Conservation (phyloP, 1,284 basidiomycete genomes). For the Violaceomyces palustris region DNA sequence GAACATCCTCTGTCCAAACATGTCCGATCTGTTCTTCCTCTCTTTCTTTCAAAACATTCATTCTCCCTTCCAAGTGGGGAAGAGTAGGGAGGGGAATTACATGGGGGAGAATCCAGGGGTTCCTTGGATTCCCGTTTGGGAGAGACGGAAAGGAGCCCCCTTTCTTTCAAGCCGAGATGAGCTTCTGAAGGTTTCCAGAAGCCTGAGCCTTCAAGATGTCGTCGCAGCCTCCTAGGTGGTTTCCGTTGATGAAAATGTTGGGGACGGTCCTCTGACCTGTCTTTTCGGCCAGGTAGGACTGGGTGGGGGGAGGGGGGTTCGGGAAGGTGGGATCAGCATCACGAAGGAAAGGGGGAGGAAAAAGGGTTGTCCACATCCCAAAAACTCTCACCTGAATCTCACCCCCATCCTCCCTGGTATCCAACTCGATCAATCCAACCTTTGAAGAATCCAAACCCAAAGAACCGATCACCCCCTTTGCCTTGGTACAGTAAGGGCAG, state of each 20-base stretch:
- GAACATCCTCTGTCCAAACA: no score
- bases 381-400: slow-evolving; percentile 36
- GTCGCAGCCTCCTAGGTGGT: slow-evolving; percentile 52
- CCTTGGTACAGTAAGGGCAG: slow-evolving; percentile 49
- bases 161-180: no score
- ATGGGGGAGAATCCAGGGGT: no score
- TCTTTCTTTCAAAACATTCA: no score
- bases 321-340: background rate
- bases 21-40: no score
- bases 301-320: background rate
- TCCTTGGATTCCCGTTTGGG: no score
- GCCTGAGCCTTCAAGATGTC: slow-evolving; percentile 40
- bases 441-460: slow-evolving; percentile 44
- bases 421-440: slow-evolving; percentile 53
- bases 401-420: slow-evolving; percentile 48
- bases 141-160: no score
- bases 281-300: slow-evolving; percentile 53
- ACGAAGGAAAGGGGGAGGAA: background rate
- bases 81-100: no score
- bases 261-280: slow-evolving; percentile 55
- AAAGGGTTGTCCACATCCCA: background rate
- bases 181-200: slow-evolving; percentile 51
- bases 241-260: slow-evolving; percentile 54
- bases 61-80: no score
- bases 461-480: slow-evolving; percentile 51